These are phyloP conservation scores for Amoebophrya sp. DNA, from an alignment of 169 alveolate species.

Conservation along the genomic window DNA sequence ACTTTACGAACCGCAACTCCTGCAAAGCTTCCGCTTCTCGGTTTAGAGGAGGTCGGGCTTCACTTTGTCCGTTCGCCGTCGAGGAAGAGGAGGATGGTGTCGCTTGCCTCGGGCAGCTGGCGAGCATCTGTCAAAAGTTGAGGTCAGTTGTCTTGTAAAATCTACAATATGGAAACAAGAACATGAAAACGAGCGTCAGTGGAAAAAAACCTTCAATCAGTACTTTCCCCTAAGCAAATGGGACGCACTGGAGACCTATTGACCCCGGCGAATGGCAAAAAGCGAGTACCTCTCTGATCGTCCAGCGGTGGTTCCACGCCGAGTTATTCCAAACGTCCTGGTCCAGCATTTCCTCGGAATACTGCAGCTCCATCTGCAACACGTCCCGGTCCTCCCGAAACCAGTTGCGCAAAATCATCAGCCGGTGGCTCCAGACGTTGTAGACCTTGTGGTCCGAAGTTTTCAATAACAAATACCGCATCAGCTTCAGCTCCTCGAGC, in stretches of 20 bases:
- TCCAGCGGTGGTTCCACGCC: neutral
- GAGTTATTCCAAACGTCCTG: neutral
- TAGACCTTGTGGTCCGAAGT: neutral
- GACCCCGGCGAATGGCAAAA: neutral
- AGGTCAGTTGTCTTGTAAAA: neutral
- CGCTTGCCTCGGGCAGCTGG: neutral
- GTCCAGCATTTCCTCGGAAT: neutral
- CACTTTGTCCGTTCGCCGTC: no score
- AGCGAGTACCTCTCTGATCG: neutral
- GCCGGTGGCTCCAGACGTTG: neutral
- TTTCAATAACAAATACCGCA: neutral
- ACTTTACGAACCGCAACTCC: neutral
- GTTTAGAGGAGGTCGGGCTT: neutral
- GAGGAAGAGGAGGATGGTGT: neutral
- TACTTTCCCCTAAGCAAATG: neutral
- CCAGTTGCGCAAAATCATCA: neutral
- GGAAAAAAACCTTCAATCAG: neutral
- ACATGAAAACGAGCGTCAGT: neutral
- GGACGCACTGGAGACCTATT: neutral
- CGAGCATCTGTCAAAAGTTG: neutral
- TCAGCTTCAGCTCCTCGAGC: neutral
- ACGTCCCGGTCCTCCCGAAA: neutral
- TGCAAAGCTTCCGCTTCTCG: neutral
- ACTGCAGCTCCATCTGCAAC: neutral
- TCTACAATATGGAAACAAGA: neutral